Base-by-base conservation (phyloP, 148 eudicot species). In the Chenopodium album region DNA sequence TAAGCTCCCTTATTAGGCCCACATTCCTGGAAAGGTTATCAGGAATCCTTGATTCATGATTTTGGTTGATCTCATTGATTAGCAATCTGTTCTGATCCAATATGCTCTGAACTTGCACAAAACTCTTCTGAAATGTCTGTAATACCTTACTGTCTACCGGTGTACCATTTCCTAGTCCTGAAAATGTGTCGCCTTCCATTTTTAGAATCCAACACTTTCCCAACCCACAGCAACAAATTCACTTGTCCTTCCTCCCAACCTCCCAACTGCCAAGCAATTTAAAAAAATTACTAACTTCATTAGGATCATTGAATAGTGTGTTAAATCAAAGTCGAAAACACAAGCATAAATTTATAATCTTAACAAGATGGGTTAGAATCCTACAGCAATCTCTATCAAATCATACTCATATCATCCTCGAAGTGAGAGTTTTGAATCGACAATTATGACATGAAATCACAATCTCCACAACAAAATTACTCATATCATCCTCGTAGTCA, bases 21-120 rank as follows among this genome's bases (percentile, higher is more conserved):
- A 94, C 98, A 88, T 94, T 94, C 69, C 92, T 83, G 82, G 88
- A 82, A 72, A 94, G 85, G 19, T 92, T 94, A 71, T 91, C 92
- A 4, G 98, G 95, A 50, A 92, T 85, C 59, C 93, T 88, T 4
- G 98, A 94, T 83, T 92, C 97, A 20, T 94, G 98, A 56, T 94
- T 94, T 82, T 92, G 98, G 83, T 94, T 94, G 76, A 94, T 94
- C 90, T 94, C 91, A 75, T 89, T 91, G 87, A 94, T 94, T 1
- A 94, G 85, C 78, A 91, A 76, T 85, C 97, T 87, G 87, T 94
- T 94, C 56, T 92, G 93, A 71, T 94, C 98, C 81, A 94, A 78
- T 67, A 94, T 91, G 78, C 86, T 86, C 80, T 94, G 98, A 1
- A 94, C 98, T 81, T 94, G 97, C 77, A 81, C 90, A 87, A 94